Percentiles rank a stretch among this genome's conserved stretches.
Conservation (phyloP, 371 early-diverging fungal species). For the Smittium culicis region DNA sequence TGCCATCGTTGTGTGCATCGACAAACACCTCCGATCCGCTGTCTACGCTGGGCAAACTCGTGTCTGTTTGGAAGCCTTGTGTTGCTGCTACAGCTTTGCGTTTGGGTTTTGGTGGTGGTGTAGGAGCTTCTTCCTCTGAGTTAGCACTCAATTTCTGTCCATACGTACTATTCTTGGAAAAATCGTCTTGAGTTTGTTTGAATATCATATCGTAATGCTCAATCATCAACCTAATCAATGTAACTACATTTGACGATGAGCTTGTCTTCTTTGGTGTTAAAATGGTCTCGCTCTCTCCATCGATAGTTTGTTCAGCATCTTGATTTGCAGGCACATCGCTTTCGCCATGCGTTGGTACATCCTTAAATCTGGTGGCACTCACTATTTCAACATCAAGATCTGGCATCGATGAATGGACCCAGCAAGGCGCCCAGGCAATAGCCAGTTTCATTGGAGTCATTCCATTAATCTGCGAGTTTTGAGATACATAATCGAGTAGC, state of each 20-base stretch:
- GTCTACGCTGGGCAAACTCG: not conserved
- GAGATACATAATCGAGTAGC: slow-evolving; percentile 55
- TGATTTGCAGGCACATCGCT: not conserved
- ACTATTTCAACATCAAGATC: slow-evolving; percentile 32
- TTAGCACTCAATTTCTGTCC: not conserved
- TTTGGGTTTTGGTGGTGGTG: slow-evolving; percentile 8
- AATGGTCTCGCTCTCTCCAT: not conserved
- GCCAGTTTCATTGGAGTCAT: slow-evolving; percentile 78
- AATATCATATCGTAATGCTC: slow-evolving; percentile 29
- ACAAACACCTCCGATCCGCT: not conserved
- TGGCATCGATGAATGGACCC: slow-evolving; percentile 53
- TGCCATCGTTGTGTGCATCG: not conserved
- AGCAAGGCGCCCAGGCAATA: slow-evolving; percentile 75
- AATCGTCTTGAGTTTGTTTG: slow-evolving; percentile 28
- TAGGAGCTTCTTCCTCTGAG: no score
- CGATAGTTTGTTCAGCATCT: not conserved
- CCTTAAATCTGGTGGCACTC: slow-evolving; percentile 25
- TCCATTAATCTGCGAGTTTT: slow-evolving; percentile 45
- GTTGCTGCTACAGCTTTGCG: not conserved
- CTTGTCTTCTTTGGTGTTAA: not conserved
- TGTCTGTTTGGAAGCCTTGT: not conserved
- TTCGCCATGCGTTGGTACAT: slow-evolving; percentile 3
- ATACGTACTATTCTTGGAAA: slow-evolving; percentile 20
- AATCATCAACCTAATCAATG: slow-evolving; percentile 27
- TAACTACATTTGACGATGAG: slow-evolving; percentile 28